Base-by-base conservation (phyloP, 2,329 filamentous ascomycete genomes). In the Stachybotrys echinatus region DNA sequence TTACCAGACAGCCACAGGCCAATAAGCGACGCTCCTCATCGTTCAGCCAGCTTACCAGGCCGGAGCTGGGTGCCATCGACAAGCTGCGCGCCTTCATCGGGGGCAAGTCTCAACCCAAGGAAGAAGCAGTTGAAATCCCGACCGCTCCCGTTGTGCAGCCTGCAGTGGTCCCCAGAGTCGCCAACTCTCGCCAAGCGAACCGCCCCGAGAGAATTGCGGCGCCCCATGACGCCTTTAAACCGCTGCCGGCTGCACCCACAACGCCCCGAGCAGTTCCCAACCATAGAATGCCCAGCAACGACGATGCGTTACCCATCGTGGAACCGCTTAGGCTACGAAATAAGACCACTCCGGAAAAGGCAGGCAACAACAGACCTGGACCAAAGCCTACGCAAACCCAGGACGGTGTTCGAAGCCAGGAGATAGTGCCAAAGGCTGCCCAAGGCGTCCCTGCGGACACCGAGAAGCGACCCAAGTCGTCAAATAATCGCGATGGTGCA, bases 51-150 rank as follows among this genome's bases (percentile, higher is more conserved):
- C 58, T 65, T 1, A 49, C 60, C 1, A 51, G 62, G 18, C 62
- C 65, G 5, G 67, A 68, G 3, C 56, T 62, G 4, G 56, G 61
- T 45, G 67, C 63, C 21, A 64, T 70, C 6, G 60, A 64, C 27
- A 63, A 60, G 50, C 67, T 64, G 65, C 58, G 61, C 12, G 57
- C 54, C 12, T 59, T 56, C 22, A 57, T 65, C 34, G 61, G 62
- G 10, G 51, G 63, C 21, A 61, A 53, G 43, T 12, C 55, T 43
- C 52, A 48, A 6, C 42, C 48, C 12, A 48, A 52, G 21, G 37
- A 45, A 20, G 45, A 46, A 6, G 48, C 31, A 12, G 14, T 21
- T 18, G 48, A 51, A 6, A 34, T 3, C 27, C 10, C 27, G 27
- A 34, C 27, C 14, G 14, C 14, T 10, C 27, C 27, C 10, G 14